A percentile compares a stretch with the other conserved stretches of the same genome.
Conservation (phyloP, 2,329 filamentous ascomycete species). For the Falciphora oryzae region DNA sequence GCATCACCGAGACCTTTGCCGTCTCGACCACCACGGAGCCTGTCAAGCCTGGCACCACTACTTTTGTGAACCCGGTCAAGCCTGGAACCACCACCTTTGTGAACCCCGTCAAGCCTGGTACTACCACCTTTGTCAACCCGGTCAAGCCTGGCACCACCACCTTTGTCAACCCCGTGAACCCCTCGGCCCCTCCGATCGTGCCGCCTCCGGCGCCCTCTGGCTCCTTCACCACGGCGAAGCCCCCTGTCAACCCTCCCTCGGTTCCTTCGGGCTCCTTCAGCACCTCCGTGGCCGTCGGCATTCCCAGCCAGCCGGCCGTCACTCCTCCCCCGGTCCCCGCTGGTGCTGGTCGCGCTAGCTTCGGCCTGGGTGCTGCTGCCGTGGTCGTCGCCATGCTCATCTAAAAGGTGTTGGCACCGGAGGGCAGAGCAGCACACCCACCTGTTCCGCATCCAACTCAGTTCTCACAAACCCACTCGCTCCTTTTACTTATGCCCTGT, state of each 20-base stretch:
- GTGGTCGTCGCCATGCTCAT: slow-evolving; percentile 3
- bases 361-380: slow-evolving; percentile 4
- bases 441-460: too few species aligned
- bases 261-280: background rate
- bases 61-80: background rate
- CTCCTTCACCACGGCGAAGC: background rate
- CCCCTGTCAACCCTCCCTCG: background rate
- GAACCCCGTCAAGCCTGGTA: background rate
- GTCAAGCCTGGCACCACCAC: background rate
- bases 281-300: background rate
- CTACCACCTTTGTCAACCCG: background rate
- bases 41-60: background rate
- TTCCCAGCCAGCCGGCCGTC: background rate
- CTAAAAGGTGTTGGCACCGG: background rate
- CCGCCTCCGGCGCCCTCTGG: background rate
- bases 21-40: slow-evolving; percentile 4
- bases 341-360: background rate
- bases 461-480: background rate
- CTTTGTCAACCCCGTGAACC: background rate
- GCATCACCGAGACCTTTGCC: slow-evolving; percentile 9
- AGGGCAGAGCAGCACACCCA: too few species aligned
- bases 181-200: background rate
- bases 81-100: background rate
- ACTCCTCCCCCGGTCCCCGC: background rate
- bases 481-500: background rate